Evolutionary conservation across 768 basidiomycete species (phyloP), one percentile per base, ranked within the genome.

Genomic region (Exsudoporus frostii): DNA sequence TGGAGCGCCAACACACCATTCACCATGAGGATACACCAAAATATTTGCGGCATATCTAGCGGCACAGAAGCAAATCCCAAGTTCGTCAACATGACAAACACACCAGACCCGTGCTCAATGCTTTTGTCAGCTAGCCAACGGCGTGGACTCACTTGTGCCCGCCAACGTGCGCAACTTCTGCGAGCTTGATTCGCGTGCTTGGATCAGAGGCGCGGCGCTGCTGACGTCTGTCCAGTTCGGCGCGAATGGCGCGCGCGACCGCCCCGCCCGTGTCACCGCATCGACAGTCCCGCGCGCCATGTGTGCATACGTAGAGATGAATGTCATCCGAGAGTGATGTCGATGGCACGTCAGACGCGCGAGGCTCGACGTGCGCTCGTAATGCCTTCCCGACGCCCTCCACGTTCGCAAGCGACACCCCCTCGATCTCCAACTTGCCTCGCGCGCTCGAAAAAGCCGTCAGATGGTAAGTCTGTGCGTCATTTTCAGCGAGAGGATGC

Each of bases 161-260:
- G 1, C 92, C 91, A 46, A 94, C 83, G 67, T 94, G 91, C 2
- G 79, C 86, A 7, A 86, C 79, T 57, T 90, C 83, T 4, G 81
- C 81, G 2, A 92, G 72, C 40, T 66, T 66, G 22, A 76, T 75
- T 59, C 55, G 82, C 54, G 36, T 63, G 56, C 67, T 63, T 2
- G 56, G 57, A 53, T 69, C 65, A 3, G 47, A 55, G 7, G 55
- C 57, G 32, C 74, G 62, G 10, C 32, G 55, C 41, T 68, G 54
- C 20, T 64, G 67, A 45, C 76, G 74, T 37, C 63, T 68, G 36
- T 65, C 65, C 7, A 88, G 67, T 62, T 89, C 86, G 5, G 74
- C 70, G 17, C 72, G 70, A 25, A 94, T 64, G 3, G 82, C 76
- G 0, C 71, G 71, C 3, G 75, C 80, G 7, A 92, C 78, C 11